Evolutionary conservation across 2,329 filamentous ascomycete species (phyloP), one percentile per base, ranked within the genome.

Genomic region (Botrytis cinerea): DNA sequence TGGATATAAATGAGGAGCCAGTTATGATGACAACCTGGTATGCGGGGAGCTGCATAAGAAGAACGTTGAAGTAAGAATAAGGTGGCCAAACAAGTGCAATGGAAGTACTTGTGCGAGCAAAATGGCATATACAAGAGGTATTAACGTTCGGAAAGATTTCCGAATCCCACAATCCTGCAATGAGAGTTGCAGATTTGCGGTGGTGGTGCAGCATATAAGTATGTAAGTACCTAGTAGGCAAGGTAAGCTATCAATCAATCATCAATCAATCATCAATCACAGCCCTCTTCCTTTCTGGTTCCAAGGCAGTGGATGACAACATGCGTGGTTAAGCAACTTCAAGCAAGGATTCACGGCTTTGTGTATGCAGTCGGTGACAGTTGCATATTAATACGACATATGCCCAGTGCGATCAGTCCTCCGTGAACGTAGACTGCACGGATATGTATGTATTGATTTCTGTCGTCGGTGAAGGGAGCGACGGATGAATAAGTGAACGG

Each of bases 31-130:
- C 63, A 59, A 69, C 16, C 45, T 46, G 48, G 28, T 68, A 69
- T 72, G 71, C 62, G 62, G 71, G 40, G 43, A 48, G 63, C 71
- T 72, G 71, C 71, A 72, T 57, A 43, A 57, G n/a, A 72, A 67
- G 48, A 57, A 38, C 48, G 66, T 57, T 67, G 35, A 35, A 59
- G 70, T 67, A 48, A 67, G 45, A 68, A 46, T 46, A 67, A 72
- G 71, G 22, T 63, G 35, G 43, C 45, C 57, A 51, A 63, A 63
- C 43, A 32, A 51, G 35, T 46, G 28, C 40, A 48, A 38, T 48
- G 32, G 54, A 48, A 43, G 70, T 64, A 57, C 60, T 64, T 38
- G 70, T 43, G 45, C 43, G 70, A 63, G 59, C n/a, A 25, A 28
- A 40, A 51, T 45, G 38, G 38, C 70, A 51, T 71, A 54, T 71